These are phyloP conservation scores for Malassezia japonica DNA, from an alignment of 1,284 basidiomycete genomes.

Conservation along the genomic window DNA sequence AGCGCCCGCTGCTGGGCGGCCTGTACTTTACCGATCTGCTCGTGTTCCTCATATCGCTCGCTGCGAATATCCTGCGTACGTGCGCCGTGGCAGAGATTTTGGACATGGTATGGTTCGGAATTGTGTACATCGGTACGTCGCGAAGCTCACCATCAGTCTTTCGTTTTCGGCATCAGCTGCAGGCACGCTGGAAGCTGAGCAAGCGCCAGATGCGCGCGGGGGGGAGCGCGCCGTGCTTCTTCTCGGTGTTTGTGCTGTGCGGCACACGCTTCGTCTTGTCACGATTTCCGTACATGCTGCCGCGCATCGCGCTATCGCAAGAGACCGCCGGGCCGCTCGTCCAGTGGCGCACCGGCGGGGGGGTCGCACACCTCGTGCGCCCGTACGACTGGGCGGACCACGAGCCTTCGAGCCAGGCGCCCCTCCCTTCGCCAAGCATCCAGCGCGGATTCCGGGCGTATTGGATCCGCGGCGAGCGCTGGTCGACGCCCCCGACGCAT, in stretches of 20 bases:
- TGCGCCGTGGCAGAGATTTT: conserved; percentile 36
- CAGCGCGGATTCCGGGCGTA: conserved; percentile 32
- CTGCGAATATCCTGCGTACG: conserved; percentile 35
- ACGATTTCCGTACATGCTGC: conserved; percentile 39
- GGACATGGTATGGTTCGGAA: conserved; percentile 32
- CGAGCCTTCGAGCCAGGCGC: neutral
- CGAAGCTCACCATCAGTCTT: neutral
- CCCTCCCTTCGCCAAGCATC: neutral
- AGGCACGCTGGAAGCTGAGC: conserved; percentile 2
- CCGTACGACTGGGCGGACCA: conserved; percentile 21
- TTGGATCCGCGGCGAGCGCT: conserved; percentile 27
- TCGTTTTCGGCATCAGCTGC: conserved; percentile 2
- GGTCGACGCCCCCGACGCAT: conserved; percentile 18
- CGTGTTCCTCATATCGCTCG: conserved; percentile 34
- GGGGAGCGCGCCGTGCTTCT: neutral
- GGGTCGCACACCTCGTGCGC: conserved; percentile 25
- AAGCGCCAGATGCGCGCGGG: neutral
- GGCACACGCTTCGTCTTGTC: conserved; percentile 19
- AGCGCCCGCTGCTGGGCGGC: conserved; percentile 32
- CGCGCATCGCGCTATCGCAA: conserved; percentile 39
- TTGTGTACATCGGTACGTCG: conserved; percentile 19
- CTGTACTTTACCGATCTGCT: conserved; percentile 42
- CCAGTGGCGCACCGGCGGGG: conserved; percentile 37
- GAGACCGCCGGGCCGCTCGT: conserved; percentile 45
- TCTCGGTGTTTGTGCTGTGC: conserved; percentile 4